phyloP scores from a whole-genome alignment of 2,329 filamentous ascomycete species.

The Colletotrichum chrysophilum region DNA sequence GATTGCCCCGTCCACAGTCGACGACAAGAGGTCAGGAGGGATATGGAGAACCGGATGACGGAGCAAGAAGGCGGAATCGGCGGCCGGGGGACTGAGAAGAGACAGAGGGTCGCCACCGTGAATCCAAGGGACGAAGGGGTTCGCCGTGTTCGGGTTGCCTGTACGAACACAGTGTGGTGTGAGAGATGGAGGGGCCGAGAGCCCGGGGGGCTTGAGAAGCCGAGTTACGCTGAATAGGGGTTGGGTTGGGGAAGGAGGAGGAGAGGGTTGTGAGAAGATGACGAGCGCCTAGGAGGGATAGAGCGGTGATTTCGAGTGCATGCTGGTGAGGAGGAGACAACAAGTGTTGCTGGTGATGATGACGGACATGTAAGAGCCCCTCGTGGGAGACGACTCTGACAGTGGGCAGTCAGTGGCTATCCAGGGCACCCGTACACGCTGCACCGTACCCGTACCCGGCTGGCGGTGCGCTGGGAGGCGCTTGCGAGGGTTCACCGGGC shows the following conservation, averaged over 20 bases:
- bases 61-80: constrained; percentile 13
- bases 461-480: neutral
- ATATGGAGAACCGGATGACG: constrained; percentile 8
- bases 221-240: neutral
- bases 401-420: neutral
- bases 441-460: neutral
- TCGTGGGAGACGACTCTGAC: neutral
- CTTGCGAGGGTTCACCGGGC: constrained; percentile 8
- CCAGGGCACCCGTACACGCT: neutral
- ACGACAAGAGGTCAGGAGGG: neutral
- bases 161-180: constrained; percentile 3
- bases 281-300: constrained; percentile 7
- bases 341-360: constrained; percentile 6
- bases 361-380: constrained; percentile 18
- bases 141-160: neutral
- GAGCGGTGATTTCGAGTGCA: constrained; percentile 10
- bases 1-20: constrained; percentile 7
- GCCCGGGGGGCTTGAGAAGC: neutral
- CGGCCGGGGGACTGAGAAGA: neutral
- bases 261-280: neutral
- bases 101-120: constrained; percentile 10
- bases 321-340: constrained; percentile 15
- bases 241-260: neutral
- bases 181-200: neutral
- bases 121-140: constrained; percentile 6